Evolutionary conservation across 305 asterid genomes (phyloP), one percentile per base, ranked within the genome.

Genomic region (Plantago coronopus): DNA sequence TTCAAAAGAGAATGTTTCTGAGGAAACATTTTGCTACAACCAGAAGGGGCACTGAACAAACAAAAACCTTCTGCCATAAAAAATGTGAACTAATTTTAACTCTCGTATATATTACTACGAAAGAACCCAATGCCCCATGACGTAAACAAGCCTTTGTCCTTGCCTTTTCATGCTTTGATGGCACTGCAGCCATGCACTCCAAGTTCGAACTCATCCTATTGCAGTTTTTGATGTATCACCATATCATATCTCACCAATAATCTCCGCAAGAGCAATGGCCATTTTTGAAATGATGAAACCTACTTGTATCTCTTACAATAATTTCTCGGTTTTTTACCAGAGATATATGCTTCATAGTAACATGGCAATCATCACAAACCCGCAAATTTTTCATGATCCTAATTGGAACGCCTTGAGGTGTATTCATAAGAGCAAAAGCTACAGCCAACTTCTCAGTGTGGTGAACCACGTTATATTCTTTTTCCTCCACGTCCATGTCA

Each of bases 361-460:
- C 78, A 57, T 89, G 95, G 18, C 97, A 91, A 63, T 91, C 98
- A 9, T 75, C 72, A 40, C 97, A 89, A 15, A 87, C 85, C 23
- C 96, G 79, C 73, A 91, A 59, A 49, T 91, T 91, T 81, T 91
- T 91, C 91, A 89, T 89, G 67, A 91, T 82, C 82, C 96, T 77
- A 25, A 89, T 84, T 11, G 90, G 82, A 57, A 69, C 62, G n/a
- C 83, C 76, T 5, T 75, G 74, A 0, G 82, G 82, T n/a, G 81
- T 72, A 67, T 75, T 81, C 93, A 84, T 78, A 18, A 86, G 80
- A 34, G 95, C 95, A 69, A 84, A 91, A 19, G 91, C 87, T 20
- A 91, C 81, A 13, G 95, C 96, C 59, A 86, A n/a, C 74, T 82
- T 86, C 70, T 91, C 98, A 48, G 94, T 89, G 65, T 89, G 98